Conservation (phyloP, 129 eudicot genomes). For the Daucus carota region DNA sequence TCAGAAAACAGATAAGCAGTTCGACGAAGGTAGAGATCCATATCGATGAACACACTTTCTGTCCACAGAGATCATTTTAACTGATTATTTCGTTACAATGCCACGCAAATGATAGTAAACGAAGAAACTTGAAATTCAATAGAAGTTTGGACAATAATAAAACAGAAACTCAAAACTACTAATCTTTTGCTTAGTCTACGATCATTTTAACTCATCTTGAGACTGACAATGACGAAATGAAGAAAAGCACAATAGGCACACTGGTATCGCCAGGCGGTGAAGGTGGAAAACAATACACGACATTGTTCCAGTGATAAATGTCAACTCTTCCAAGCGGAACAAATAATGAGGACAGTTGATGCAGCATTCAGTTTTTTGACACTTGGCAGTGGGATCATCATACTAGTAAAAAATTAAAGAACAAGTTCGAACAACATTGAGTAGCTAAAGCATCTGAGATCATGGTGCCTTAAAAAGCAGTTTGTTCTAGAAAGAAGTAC, state of each 20-base stretch:
- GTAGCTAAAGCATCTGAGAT: not conserved
- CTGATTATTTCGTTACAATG: too few species aligned
- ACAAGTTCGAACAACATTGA: not conserved
- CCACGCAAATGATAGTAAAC: too few species aligned
- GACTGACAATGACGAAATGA: not conserved
- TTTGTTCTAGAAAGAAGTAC: not conserved
- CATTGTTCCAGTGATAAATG: not conserved
- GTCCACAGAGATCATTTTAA: too few species aligned
- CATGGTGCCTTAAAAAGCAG: not conserved
- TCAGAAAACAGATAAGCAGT: too few species aligned
- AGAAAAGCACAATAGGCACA: not conserved
- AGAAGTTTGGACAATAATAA: not conserved
- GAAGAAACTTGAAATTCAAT: not conserved
- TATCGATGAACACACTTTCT: too few species aligned
- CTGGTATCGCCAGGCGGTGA: not conserved
- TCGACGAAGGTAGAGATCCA: too few species aligned
- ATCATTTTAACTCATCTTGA: not conserved
- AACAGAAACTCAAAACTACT: too few species aligned
- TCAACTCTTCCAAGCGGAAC: not conserved
- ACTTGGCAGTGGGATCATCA: not conserved
- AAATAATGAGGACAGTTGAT: not conserved
- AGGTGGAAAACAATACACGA: not conserved
- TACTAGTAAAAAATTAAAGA: not conserved
- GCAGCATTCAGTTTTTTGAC: not conserved
- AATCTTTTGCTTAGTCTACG: not conserved